A percentile compares a stretch with the other conserved stretches of the same genome.
Evolutionary conservation across 2,329 filamentous ascomycete genomes (phyloP).

Genomic region (Parascedosporium putredinis): DNA sequence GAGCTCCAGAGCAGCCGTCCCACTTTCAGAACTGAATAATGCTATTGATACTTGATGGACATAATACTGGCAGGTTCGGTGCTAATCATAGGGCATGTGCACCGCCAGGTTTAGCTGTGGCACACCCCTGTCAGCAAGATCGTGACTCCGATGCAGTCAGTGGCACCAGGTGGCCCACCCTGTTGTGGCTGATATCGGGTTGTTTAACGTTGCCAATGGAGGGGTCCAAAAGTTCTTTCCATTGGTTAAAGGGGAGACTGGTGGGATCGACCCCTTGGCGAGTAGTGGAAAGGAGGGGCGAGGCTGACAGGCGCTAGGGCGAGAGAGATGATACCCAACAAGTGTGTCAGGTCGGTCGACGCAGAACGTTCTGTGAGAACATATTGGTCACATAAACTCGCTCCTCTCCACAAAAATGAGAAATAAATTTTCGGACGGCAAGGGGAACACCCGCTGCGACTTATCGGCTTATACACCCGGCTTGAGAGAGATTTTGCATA

Average conservation of each 20-base stretch:
- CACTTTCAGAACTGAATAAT: too few species aligned
- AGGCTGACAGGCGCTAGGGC: not conserved
- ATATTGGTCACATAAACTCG: not conserved
- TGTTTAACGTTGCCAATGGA: not conserved
- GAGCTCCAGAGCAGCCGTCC: too few species aligned
- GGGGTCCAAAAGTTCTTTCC: not conserved
- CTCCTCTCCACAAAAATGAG: too few species aligned
- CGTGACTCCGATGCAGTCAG: too few species aligned
- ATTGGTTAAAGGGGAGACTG: not conserved
- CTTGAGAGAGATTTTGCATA: too few species aligned
- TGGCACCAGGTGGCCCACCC: not conserved
- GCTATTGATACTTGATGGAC: too few species aligned
- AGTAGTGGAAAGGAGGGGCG: not conserved
- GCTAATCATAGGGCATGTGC: too few species aligned
- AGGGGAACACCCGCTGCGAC: too few species aligned
- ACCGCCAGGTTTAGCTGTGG: not conserved
- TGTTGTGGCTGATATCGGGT: not conserved
- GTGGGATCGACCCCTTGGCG: not conserved
- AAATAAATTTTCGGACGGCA: too few species aligned
- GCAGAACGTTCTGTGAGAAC: not conserved
- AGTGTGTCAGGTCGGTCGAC: too few species aligned
- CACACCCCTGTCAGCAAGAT: slow-evolving; percentile 1
- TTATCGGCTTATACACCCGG: too few species aligned
- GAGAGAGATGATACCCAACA: too few species aligned
- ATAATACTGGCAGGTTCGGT: not conserved